Base-by-base conservation (phyloP, 2,329 filamentous ascomycete genomes). In the Nakataea oryzae region DNA sequence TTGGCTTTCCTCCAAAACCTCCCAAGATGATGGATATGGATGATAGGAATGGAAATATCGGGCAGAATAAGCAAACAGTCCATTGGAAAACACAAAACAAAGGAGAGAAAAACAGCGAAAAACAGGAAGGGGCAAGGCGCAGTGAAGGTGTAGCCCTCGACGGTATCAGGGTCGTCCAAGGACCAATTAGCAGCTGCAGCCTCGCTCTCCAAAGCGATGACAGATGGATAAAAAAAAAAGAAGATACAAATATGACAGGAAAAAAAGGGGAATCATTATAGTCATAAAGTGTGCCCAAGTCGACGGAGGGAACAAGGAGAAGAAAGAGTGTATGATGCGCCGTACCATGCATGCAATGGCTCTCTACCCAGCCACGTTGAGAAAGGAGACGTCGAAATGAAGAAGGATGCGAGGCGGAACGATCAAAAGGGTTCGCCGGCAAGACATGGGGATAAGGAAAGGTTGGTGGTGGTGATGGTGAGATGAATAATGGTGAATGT, bases 321-420 rank as follows among this genome's bases (percentile, higher is more conserved):
- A 62, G 34, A 60, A 62, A n/a, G 41, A 0, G 17, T 50, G 21
- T 32, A 24, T 29, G 41, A 60, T 59, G 41, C 41, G 41, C 41
- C 41, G 21, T 50, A 11, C 41, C 21, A 50, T 50, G 41, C 41
- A 50, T 50, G 21, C 21, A 24, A 24, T 50, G 41, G 41, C 41
- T 47, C 34, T 47, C 58, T 47, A 65, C 32, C 62, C 24, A 41
- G 41, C 62, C 24, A 41, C n/a, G 55, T 26, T 63, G 68, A 68
- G 64, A 66, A 54, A 62, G 62, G 59, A 63, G 57, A 63, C 12
- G 27, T 17, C 28, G 65, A 14, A 14, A 27, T 61, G 41, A 63
- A 30, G 41, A 50, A 50, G 24, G 21, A 50, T 50, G 41, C 41
- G 24, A 50, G 41, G 41, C 7, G 41, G 14, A 50, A 50, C 24